Evolutionary conservation across 495 filamentous ascomycete species (phyloP), one percentile per base, ranked within the genome.

Genomic region (Platismatia glauca): DNA sequence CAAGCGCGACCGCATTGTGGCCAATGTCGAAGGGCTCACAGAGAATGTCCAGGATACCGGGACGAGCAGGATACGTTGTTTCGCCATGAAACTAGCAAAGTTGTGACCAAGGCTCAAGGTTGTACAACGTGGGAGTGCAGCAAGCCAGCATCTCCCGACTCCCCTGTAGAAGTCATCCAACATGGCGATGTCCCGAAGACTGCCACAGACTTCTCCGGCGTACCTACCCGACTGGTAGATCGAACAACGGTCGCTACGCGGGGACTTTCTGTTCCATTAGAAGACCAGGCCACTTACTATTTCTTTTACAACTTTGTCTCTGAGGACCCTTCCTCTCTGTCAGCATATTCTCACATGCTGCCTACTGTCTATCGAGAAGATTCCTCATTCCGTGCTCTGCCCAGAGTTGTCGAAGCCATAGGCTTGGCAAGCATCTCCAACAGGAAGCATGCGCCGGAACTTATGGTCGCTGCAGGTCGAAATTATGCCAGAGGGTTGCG

Each of bases 21-120:
- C 44, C 87, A 89, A 69, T 89, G 87, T 67, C 67, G 76, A 67
- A 87, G 86, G 63, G 84, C 85, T 55, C 80, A 82, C 63, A 79
- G 84, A 67, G 73, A 74, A 65, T 90, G 87, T 67, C 84, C 84
- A 58, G 87, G 87, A 31, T 90, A 90, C 68, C 79, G 86, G 60
- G 86, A 89, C 59, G 79, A 84, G 59, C 71, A 86, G 41, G 84
- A 86, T 50, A 73, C 89, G 48, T 83, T 88, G 78, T 90, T 90
- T 70, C 84, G 86, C 34, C 84, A 89, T 68, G 84, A 90, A 70
- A 89, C 85, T 69, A 79, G 80, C 59, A 79, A 83, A 64, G 84
- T 89, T 53, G 81, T 83, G 62, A 79, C 79, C 62, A 89, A 87
- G 71, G 84, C 82, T 48, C 80, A 58, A 22, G 43, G 55, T 7